These are phyloP conservation scores for Rhodomyrtus psidioides DNA, from an alignment of 441 rosid genomes.

Conservation along the genomic window DNA sequence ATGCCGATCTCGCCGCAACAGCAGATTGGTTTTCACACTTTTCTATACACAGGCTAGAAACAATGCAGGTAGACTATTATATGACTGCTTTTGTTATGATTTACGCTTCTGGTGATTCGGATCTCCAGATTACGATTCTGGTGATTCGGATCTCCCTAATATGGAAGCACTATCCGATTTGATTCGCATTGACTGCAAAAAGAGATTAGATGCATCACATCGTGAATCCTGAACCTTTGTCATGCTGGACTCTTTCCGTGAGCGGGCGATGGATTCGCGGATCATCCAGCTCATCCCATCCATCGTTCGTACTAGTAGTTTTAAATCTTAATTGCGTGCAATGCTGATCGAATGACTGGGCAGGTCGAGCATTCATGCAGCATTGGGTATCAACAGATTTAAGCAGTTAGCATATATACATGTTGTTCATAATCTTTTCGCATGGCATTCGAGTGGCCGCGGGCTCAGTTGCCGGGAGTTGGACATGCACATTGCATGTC, in stretches of 20 bases:
- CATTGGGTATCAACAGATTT: too few species aligned
- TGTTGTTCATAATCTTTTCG: not conserved
- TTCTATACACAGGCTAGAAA: not conserved
- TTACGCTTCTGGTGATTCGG: not conserved
- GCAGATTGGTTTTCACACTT: not conserved
- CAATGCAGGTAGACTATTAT: rapidly evolving
- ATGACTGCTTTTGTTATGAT: not conserved
- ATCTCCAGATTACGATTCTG: too few species aligned
- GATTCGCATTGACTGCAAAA: not conserved
- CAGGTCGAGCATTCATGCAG: not conserved
- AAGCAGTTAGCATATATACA: too few species aligned
- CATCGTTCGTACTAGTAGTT: not conserved
- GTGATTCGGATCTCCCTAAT: not conserved
- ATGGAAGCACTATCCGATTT: not conserved
- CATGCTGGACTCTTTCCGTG: not conserved
- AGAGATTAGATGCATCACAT: not conserved
- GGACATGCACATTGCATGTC: not conserved
- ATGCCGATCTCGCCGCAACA: too few species aligned
- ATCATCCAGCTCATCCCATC: not conserved
- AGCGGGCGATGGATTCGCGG: not conserved
- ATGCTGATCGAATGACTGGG: not conserved
- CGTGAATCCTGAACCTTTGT: not conserved
- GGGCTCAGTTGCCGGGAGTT: not conserved
- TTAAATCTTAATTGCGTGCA: not conserved
- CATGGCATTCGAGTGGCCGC: too few species aligned